A percentile compares a stretch with the other conserved stretches of the same genome.
Evolutionary conservation across 1,139 yeast genomes (phyloP).

Genomic region (Diutina siamensis): DNA sequence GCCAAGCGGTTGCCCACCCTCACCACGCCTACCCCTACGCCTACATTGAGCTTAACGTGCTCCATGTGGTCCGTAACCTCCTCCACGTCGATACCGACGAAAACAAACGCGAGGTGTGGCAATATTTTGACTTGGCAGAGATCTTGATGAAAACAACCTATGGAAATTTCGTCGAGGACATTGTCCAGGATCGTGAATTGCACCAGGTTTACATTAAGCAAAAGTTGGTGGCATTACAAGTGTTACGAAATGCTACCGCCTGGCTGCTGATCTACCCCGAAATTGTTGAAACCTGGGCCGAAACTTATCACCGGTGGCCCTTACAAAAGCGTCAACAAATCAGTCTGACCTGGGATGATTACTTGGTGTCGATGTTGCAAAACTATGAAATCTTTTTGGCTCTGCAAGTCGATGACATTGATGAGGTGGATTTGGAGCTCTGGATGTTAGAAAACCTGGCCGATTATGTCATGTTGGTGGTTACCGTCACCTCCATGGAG

Average conservation of each 20-base stretch:
- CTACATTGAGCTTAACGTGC: neutral
- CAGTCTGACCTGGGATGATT: neutral
- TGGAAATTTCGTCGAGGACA: neutral
- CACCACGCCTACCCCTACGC: neutral
- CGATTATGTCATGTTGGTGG: conserved; percentile 1
- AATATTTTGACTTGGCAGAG: neutral
- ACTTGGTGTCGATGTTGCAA: neutral
- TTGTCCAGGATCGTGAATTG: neutral
- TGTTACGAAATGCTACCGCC: neutral
- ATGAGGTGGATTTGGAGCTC: neutral
- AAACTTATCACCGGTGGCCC: neutral
- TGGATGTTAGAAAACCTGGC: conserved; percentile 5
- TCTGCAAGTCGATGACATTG: neutral
- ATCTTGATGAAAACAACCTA: neutral
- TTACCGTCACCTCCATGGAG: neutral
- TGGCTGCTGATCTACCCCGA: conserved; percentile 5
- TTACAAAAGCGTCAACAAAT: neutral
- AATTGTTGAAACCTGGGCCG: neutral
- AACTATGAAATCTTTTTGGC: neutral
- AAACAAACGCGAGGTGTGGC: conserved; percentile 4
- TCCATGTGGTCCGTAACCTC: conserved; percentile 1
- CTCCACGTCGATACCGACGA: conserved; percentile 3
- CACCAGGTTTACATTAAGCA: conserved; percentile 1
- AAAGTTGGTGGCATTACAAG: conserved; percentile 2
- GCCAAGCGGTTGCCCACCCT: neutral